Percentiles rank a stretch among this genome's conserved stretches.
These are phyloP conservation scores for Verbena officinalis DNA, from an alignment of 257 asterid genomes.

Conservation along the genomic window DNA sequence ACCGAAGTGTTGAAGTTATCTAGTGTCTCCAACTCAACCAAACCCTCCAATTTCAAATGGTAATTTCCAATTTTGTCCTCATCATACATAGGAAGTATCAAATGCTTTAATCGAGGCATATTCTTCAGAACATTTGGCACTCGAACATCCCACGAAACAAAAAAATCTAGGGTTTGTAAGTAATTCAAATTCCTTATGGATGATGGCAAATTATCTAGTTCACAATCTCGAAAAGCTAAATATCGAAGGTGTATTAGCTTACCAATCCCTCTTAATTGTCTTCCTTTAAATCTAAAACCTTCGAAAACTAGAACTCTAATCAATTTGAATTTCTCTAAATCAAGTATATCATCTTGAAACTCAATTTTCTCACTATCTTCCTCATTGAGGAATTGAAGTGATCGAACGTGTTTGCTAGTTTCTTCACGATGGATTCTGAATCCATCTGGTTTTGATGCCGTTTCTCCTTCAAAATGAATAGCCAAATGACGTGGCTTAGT, in stretches of 20 bases:
- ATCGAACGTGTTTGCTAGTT: neutral
- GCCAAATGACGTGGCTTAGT: too few species aligned
- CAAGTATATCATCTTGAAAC: neutral
- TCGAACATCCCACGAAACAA: neutral
- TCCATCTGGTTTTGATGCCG: neutral
- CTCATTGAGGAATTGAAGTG: neutral
- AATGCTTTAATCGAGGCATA: constrained; percentile 17
- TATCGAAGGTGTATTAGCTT: constrained; percentile 14
- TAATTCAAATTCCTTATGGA: neutral
- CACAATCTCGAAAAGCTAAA: neutral
- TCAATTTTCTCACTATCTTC: neutral
- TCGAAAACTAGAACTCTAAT: neutral
- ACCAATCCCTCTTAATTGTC: neutral
- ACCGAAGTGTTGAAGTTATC: too few species aligned
- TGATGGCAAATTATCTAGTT: constrained; percentile 14
- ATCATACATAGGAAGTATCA: constrained; percentile 15
- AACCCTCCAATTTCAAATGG: too few species aligned
- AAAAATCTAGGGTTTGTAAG: constrained; percentile 1
- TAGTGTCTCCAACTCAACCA: too few species aligned
- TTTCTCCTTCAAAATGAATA: neutral
- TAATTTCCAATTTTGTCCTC: neutral
- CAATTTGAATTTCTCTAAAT: neutral
- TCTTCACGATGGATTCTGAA: neutral
- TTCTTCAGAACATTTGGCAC: constrained; percentile 1
- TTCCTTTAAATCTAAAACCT: neutral